These are phyloP conservation scores for Arthrobotrys conoides DNA, from an alignment of 2,329 filamentous ascomycete genomes.

Conservation along the genomic window DNA sequence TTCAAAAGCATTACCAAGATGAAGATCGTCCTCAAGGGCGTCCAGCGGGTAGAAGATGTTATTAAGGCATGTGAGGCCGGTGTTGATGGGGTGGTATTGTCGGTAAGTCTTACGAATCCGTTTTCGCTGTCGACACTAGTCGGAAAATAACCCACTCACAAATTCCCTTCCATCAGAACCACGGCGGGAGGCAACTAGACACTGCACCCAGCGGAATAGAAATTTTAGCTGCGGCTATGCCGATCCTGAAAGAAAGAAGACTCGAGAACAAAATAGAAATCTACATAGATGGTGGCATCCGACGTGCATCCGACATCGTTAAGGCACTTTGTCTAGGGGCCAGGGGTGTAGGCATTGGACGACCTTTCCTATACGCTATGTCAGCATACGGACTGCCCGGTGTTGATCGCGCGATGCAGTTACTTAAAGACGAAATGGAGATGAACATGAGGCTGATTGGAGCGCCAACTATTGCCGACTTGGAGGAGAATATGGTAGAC, in stretches of 20 bases:
- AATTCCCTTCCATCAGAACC: slow-evolving; percentile 72
- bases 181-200: slow-evolving; percentile 94
- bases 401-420: slow-evolving; percentile 91
- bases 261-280: slow-evolving; percentile 85
- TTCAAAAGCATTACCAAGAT: slow-evolving; percentile 90
- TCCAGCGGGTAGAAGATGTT: slow-evolving; percentile 96
- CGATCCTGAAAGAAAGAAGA: slow-evolving; percentile 80
- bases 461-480: slow-evolving; percentile 78
- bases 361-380: slow-evolving; percentile 97
- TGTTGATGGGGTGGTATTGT: slow-evolving; percentile 90
- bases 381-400: slow-evolving; percentile 87
- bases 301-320: slow-evolving; percentile 91
- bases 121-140: neutral
- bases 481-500: slow-evolving; percentile 86
- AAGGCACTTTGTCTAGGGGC: slow-evolving; percentile 95
- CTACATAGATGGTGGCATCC: slow-evolving; percentile 90
- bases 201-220: slow-evolving; percentile 91
- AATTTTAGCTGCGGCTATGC: slow-evolving; percentile 93
- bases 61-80: slow-evolving; percentile 85
- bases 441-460: slow-evolving; percentile 99
- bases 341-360: slow-evolving; percentile 90
- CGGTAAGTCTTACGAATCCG: slow-evolving; percentile 65
- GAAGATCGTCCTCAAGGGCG: slow-evolving; percentile 96
- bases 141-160: neutral
- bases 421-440: slow-evolving; percentile 96